Conservation (phyloP, 1,284 basidiomycete genomes). For the Pascua sp. region DNA sequence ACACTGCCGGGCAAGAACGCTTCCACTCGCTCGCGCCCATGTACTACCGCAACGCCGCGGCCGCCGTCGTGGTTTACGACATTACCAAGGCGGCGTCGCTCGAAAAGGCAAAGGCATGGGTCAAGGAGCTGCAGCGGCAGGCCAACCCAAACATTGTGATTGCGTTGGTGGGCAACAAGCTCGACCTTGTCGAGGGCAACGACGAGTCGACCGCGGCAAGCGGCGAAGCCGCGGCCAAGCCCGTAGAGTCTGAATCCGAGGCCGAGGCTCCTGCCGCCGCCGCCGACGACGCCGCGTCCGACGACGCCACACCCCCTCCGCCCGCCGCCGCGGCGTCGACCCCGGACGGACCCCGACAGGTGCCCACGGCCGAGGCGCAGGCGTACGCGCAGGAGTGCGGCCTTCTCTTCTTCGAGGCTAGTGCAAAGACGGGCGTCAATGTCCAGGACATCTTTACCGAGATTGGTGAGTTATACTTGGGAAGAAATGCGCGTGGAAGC, state of each 20-base stretch:
- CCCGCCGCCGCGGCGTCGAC: constrained; percentile 35
- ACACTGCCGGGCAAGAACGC: constrained; percentile 50
- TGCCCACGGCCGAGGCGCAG: constrained; percentile 88
- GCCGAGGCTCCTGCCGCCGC: constrained; percentile 56
- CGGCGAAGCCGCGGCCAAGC: constrained; percentile 30
- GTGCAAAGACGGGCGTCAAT: constrained; percentile 95
- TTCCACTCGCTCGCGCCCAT: constrained; percentile 64
- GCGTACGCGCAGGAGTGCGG: constrained; percentile 92
- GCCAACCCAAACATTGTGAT: constrained; percentile 99
- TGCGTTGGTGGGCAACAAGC: constrained; percentile 89
- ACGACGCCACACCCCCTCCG: constrained; percentile 34
- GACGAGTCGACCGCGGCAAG: constrained; percentile 15
- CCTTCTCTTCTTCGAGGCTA: constrained; percentile 94
- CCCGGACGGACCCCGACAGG: constrained; percentile 73
- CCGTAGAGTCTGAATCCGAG: constrained; percentile 60
- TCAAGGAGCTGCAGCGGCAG: constrained; percentile 97
- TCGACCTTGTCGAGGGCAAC: constrained; percentile 80
- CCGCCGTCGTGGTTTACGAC: constrained; percentile 94
- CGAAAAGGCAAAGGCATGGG: constrained; percentile 99
- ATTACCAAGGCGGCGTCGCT: constrained; percentile 80
- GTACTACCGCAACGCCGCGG: constrained; percentile 98
- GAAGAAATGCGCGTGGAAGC: constrained; percentile 9
- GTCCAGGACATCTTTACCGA: constrained; percentile 97
- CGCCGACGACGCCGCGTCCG: constrained; percentile 34
- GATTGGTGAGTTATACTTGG: constrained; percentile 64